Evolutionary conservation across 1,284 basidiomycete species (phyloP), one percentile per base, ranked within the genome.

Genomic region (Naganishia sp.): DNA sequence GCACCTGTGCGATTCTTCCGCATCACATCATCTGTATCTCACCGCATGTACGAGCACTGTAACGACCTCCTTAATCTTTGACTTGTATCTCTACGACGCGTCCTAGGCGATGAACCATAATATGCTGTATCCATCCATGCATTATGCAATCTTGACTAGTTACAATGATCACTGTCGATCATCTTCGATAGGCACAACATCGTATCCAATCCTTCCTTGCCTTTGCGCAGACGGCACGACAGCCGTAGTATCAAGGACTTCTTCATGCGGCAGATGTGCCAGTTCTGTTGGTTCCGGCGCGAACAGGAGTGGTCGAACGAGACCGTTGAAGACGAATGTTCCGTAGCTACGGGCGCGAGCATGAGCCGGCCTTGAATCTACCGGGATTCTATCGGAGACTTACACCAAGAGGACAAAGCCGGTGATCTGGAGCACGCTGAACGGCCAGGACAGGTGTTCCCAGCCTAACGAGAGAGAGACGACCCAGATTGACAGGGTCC

Each of bases 391-490:
- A 15, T 45, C 43, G 18, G 31, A 45, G 15, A 49, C 52, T 55
- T 67, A 94, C 85, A 98, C 94, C 68, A 99, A 84, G 63, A 98
- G 80, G 10, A 84, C 86, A 78, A 99, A 99, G 2, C 96, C 96
- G 15, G 86, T 72, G 53, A 97, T 85, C 78, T 99, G 96, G 21
- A 98, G 78, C 63, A 93, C 78, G 3, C 91, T 92, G 72, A 89
- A 87, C 3, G 92, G 90, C 80, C 87, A 90, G 42, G 90, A 75
- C 66, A 99, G 84, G 63, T 83, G 83, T 81, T 99, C 96, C 96
- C 96, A 99, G 0, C 95, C 95, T 42, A 97, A 81, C 2, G 82
- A 85, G 57, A 97, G 83, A 72, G 89, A 91, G 72, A 96, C 83
- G 67, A 92, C 80, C 82, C 83, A 81, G 53, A 79, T 99, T 25